A percentile compares a stretch with the other conserved stretches of the same genome.
Conservation (phyloP, 805 yeast species). For the Candida tammaniensis region DNA sequence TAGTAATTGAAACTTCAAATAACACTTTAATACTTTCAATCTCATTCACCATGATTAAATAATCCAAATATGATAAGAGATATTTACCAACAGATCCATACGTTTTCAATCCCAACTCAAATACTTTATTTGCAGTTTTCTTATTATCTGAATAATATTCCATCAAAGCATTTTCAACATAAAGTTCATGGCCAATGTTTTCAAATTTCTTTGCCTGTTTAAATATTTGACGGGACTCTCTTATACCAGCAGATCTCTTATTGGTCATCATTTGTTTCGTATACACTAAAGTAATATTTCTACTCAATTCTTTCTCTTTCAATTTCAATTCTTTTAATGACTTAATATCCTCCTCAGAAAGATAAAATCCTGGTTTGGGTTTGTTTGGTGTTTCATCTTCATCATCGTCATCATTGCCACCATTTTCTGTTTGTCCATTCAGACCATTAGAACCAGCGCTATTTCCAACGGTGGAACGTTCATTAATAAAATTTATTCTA, state of each 20-base stretch:
- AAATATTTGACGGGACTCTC: constrained; percentile 72
- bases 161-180: constrained; percentile 75
- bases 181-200: constrained; percentile 71
- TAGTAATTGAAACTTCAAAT: constrained; percentile 73
- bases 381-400: constrained; percentile 19
- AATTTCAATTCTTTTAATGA: constrained; percentile 18
- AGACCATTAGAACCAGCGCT: constrained; percentile 12
- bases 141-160: constrained; percentile 69
- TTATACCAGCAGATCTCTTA: constrained; percentile 65
- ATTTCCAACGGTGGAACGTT: constrained; percentile 7
- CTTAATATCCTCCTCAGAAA: constrained; percentile 21
- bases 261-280: constrained; percentile 67
- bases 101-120: constrained; percentile 72
- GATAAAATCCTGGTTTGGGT: constrained; percentile 8
- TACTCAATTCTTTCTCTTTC: constrained; percentile 22
- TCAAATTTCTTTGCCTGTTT: constrained; percentile 56
- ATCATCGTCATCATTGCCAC: constrained; percentile 13
- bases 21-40: constrained; percentile 75
- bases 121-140: constrained; percentile 69
- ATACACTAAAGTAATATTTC: constrained; percentile 61
- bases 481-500: constrained; percentile 21
- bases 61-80: constrained; percentile 67
- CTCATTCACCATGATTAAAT: constrained; percentile 64
- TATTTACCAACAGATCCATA: constrained; percentile 56
- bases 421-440: constrained; percentile 10